Conservation (phyloP, 192 early-diverging fungal genomes). For the Backusella parvicylindrica region DNA sequence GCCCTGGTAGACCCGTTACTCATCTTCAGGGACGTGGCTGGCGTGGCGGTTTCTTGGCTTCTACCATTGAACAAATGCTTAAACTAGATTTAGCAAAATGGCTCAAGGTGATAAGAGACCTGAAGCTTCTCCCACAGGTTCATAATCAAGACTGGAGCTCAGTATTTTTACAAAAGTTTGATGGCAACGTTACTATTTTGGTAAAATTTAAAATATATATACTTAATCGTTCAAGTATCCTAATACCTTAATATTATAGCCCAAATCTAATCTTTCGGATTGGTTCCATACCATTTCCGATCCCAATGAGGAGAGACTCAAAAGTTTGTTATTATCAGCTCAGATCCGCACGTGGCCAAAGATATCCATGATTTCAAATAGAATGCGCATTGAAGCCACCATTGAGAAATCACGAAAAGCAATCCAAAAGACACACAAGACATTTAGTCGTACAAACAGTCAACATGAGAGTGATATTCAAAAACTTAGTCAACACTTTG, state of each 20-base stretch:
- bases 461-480: background rate
- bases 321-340: constrained; percentile 57
- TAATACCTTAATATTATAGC: constrained; percentile 30
- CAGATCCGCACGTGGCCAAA: constrained; percentile 70
- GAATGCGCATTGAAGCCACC: constrained; percentile 71
- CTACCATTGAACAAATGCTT: constrained; percentile 73
- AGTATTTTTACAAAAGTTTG: constrained; percentile 87
- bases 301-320: constrained; percentile 54
- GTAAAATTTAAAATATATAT: constrained; percentile 26
- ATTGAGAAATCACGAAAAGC: constrained; percentile 44
- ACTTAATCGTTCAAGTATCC: background rate
- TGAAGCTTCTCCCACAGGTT: constrained; percentile 73
- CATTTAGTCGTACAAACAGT: background rate
- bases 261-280: constrained; percentile 56
- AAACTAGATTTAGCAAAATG: constrained; percentile 87
- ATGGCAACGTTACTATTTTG: constrained; percentile 85
- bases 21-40: constrained; percentile 74
- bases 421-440: background rate
- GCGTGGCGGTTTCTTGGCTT: constrained; percentile 84
- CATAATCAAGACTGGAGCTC: constrained; percentile 77
- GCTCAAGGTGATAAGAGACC: constrained; percentile 74
- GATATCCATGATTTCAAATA: constrained; percentile 70
- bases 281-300: constrained; percentile 63
- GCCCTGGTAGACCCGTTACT: constrained; percentile 69
- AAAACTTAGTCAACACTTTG: background rate